phyloP scores from a whole-genome alignment of 2,329 filamentous ascomycete species.

The Xylaria sp. region DNA sequence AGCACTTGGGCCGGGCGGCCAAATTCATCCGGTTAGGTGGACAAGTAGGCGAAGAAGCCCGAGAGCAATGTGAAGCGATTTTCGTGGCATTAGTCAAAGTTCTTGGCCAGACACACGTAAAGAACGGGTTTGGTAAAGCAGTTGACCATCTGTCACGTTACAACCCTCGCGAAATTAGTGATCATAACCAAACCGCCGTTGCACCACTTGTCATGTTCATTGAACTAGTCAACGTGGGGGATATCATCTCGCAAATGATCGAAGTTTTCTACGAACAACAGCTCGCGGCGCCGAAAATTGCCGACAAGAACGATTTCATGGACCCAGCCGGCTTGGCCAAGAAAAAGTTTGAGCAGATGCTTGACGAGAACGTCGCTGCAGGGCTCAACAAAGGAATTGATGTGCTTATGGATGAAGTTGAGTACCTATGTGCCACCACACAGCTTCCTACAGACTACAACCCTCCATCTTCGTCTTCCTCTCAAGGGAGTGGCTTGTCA shows the following conservation, averaged over 20 bases:
- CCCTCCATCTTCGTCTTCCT: conserved; percentile 61
- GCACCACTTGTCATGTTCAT: conserved; percentile 95
- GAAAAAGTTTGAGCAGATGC: conserved; percentile 98
- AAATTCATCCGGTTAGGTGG: conserved; percentile 84
- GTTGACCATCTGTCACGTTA: conserved; percentile 91
- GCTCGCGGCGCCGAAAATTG: conserved; percentile 81
- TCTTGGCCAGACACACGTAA: conserved; percentile 86
- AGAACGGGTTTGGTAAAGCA: conserved; percentile 92
- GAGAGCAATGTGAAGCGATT: conserved; percentile 88
- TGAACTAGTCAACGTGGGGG: conserved; percentile 96
- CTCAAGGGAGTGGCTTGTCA: conserved; percentile 50
- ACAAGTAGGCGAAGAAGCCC: conserved; percentile 82
- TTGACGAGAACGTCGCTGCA: conserved; percentile 94
- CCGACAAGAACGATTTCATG: conserved; percentile 93
- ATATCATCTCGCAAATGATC: conserved; percentile 98
- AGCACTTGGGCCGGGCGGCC: conserved; percentile 84
- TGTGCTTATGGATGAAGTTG: conserved; percentile 97
- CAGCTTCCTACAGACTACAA: conserved; percentile 93
- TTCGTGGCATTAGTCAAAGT: conserved; percentile 88
- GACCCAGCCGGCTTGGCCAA: conserved; percentile 93
- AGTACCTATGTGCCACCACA: conserved; percentile 90
- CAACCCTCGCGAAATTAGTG: conserved; percentile 84
- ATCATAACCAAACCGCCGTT: conserved; percentile 77
- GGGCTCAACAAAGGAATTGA: conserved; percentile 98
- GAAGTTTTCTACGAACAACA: conserved; percentile 99